Evolutionary conservation across 2,329 filamentous ascomycete genomes (phyloP).

Genomic region (Venturia effusa): DNA sequence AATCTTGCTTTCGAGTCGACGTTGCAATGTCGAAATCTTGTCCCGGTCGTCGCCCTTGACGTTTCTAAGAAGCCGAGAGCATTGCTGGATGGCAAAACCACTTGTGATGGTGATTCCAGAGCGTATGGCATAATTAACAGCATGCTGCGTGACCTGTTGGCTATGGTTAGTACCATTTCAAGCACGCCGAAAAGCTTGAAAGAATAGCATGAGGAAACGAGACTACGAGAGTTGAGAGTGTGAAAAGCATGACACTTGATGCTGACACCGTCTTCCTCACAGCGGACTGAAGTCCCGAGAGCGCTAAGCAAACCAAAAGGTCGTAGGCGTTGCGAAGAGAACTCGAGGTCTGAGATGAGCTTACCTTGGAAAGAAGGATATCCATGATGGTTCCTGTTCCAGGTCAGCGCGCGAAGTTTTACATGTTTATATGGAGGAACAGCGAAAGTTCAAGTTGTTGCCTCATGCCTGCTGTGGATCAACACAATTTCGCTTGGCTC

Average conservation of each 20-base stretch:
- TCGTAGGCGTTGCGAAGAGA: not conserved
- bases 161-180: not conserved
- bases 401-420: not conserved
- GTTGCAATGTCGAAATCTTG: constrained; percentile 62
- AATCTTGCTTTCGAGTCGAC: constrained; percentile 74
- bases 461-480: no score
- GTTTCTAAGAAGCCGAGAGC: constrained; percentile 62
- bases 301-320: not conserved
- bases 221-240: no score
- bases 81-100: constrained; percentile 74
- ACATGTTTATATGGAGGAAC: not conserved
- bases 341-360: not conserved
- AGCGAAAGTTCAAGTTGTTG: no score
- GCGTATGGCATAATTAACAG: constrained; percentile 85
- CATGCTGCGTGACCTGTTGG: constrained; percentile 56
- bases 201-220: not conserved
- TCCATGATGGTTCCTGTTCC: constrained; percentile 51
- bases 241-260: no score
- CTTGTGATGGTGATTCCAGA: constrained; percentile 77
- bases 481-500: no score
- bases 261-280: no score
- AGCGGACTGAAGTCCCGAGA: not conserved
- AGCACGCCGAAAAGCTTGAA: no score
- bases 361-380: constrained; percentile 49
- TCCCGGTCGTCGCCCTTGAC: constrained; percentile 61